These are phyloP conservation scores for Candida maesae DNA, from an alignment of 805 yeast species.

Conservation along the genomic window DNA sequence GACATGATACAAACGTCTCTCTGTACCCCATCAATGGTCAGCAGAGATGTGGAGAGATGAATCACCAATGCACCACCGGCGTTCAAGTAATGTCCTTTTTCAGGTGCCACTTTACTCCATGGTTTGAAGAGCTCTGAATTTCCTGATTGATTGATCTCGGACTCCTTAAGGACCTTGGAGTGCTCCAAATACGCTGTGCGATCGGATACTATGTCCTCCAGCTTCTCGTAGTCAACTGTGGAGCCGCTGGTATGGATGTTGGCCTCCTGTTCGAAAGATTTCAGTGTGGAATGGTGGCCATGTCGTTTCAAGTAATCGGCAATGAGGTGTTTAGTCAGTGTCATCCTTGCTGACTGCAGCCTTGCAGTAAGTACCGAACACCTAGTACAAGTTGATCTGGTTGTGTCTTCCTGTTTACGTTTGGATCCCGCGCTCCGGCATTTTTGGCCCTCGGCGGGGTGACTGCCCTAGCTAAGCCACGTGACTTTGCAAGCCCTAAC, in stretches of 20 bases:
- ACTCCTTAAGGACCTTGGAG: slow-evolving; percentile 2
- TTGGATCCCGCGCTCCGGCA: not conserved
- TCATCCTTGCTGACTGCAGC: slow-evolving; percentile 1
- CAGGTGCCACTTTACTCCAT: not conserved
- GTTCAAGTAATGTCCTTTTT: not conserved
- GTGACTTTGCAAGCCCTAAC: slow-evolving; percentile 4
- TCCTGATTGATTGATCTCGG: slow-evolving; percentile 7
- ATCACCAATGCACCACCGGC: slow-evolving; percentile 18
- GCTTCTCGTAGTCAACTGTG: slow-evolving; percentile 28
- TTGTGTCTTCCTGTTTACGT: slow-evolving; percentile 1
- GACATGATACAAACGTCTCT: slow-evolving; percentile 16
- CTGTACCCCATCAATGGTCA: slow-evolving; percentile 19
- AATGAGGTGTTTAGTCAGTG: slow-evolving; percentile 36
- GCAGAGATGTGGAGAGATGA: slow-evolving; percentile 16
- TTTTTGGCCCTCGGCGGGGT: too few relatives aligned
- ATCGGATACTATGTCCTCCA: slow-evolving; percentile 39
- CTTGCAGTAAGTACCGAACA: too few relatives aligned
- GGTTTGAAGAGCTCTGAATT: slow-evolving; percentile 7
- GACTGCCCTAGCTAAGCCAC: slow-evolving; percentile 7
- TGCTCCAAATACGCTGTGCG: slow-evolving; percentile 30
- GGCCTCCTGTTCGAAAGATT: slow-evolving; percentile 36
- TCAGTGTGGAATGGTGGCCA: slow-evolving; percentile 43
- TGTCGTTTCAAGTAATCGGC: slow-evolving; percentile 58
- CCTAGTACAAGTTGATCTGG: too few relatives aligned
- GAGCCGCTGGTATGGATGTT: slow-evolving; percentile 3